Percentiles rank a stretch among this genome's conserved stretches.
phyloP scores from a whole-genome alignment of 768 basidiomycete species.

The Boletus speciosus region DNA sequence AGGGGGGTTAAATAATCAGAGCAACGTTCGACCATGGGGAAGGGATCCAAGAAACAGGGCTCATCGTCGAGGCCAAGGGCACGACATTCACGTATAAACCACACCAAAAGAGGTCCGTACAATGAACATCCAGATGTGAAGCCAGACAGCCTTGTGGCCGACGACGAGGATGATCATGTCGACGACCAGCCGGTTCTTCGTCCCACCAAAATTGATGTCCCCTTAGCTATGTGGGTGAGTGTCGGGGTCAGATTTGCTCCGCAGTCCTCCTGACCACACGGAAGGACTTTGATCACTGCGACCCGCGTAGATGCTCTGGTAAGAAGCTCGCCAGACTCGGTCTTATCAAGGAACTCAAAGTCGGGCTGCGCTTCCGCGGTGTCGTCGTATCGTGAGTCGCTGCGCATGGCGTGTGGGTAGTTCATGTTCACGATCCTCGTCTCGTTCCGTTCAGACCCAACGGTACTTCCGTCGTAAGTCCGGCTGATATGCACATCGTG shows the following conservation, averaged over 20 bases:
- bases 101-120: background rate
- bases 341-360: constrained; percentile 75
- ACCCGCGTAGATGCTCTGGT: constrained; percentile 82
- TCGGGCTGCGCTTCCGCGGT: constrained; percentile 86
- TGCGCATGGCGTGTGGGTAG: background rate
- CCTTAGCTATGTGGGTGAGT: constrained; percentile 96
- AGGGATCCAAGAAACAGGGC: constrained; percentile 2
- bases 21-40: background rate
- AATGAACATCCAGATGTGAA: background rate
- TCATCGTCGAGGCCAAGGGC: background rate
- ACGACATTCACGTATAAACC: background rate
- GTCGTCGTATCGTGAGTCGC: constrained; percentile 85
- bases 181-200: background rate
- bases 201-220: constrained; percentile 42
- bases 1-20: background rate
- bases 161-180: background rate
- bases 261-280: background rate
- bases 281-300: constrained; percentile 97
- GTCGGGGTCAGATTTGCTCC: background rate
- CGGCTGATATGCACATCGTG: constrained; percentile 80
- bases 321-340: constrained; percentile 88
- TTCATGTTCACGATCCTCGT: background rate
- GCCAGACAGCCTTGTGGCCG: background rate
- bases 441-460: constrained; percentile 54
- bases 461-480: constrained; percentile 72